Conservation (phyloP, 768 basidiomycete species). For the Rubroboletus pulcherrimus region DNA sequence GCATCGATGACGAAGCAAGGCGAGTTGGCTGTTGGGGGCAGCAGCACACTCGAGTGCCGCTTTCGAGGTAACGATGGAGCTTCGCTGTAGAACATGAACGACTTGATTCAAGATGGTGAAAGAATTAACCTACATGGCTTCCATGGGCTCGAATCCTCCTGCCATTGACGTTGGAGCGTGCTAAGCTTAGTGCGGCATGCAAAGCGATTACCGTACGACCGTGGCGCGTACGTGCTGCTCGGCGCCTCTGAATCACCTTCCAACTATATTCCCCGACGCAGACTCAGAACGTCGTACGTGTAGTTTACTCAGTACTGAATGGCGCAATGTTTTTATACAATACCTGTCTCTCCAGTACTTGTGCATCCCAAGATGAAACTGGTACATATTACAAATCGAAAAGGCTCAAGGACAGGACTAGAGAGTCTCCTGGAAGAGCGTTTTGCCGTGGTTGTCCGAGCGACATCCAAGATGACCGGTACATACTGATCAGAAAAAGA, state of each 20-base stretch:
- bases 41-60: slow-evolving; percentile 28
- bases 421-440: background rate
- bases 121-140: background rate
- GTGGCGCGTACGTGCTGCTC: background rate
- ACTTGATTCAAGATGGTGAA: background rate
- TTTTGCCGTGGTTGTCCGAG: background rate
- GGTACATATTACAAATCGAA: background rate
- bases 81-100: slow-evolving; percentile 16
- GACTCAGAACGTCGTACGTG: background rate
- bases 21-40: slow-evolving; percentile 27
- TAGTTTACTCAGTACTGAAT: too few species aligned
- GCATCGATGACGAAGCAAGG: slow-evolving; percentile 43
- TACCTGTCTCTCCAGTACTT: too few species aligned
- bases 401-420: background rate
- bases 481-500: too few species aligned
- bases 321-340: background rate
- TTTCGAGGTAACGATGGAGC: slow-evolving; percentile 12
- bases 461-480: background rate
- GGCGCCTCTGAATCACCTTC: too few species aligned
- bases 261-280: background rate
- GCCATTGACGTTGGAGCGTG: background rate
- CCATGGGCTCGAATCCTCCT: background rate
- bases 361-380: background rate
- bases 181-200: background rate
- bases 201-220: background rate